These are phyloP conservation scores for Boletus reticulatus DNA, from an alignment of 768 basidiomycete species.

Conservation along the genomic window DNA sequence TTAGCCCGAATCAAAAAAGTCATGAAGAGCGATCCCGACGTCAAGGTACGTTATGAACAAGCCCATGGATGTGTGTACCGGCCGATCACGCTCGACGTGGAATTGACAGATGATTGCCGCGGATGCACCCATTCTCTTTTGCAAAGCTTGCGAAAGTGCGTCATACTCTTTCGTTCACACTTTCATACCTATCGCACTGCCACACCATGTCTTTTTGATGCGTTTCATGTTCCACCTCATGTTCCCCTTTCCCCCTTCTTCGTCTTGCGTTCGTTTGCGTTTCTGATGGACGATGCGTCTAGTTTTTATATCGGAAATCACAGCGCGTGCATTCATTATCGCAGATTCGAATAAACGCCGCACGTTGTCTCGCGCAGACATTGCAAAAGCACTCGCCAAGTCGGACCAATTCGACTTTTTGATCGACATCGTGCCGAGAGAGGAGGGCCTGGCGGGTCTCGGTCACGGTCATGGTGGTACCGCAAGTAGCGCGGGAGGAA, in stretches of 20 bases:
- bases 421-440: conserved; percentile 92
- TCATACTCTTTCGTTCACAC: conserved; percentile 14
- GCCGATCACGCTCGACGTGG: neutral
- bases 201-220: neutral
- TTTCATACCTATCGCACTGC: neutral
- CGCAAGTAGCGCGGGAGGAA: conserved; percentile 3
- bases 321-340: conserved; percentile 91
- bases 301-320: conserved; percentile 99
- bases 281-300: neutral
- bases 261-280: too few relatives aligned
- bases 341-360: conserved; percentile 95
- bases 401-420: conserved; percentile 97
- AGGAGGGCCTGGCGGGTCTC: conserved; percentile 46
- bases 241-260: too few relatives aligned
- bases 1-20: conserved; percentile 98
- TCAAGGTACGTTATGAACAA: conserved; percentile 63
- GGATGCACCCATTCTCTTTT: conserved; percentile 94
- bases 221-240: neutral
- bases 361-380: conserved; percentile 91
- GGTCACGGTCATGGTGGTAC: conserved; percentile 7
- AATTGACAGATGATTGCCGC: conserved; percentile 89
- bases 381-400: conserved; percentile 88
- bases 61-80: neutral
- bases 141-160: conserved; percentile 98
- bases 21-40: conserved; percentile 97